These are phyloP conservation scores for Malus orientalis DNA, from an alignment of 306 rosid species.

Conservation along the genomic window DNA sequence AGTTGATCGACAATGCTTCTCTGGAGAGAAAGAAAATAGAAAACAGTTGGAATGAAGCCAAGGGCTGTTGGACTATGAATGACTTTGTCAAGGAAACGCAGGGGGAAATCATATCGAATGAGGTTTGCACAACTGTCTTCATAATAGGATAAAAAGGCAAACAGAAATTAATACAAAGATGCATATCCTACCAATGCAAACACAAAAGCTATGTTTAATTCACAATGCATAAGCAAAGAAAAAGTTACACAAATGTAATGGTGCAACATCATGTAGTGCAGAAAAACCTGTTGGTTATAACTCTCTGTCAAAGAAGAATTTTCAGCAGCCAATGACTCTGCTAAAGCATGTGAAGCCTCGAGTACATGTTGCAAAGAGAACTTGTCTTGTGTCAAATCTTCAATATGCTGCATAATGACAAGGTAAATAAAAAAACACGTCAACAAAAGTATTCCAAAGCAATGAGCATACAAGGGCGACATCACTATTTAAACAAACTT, in stretches of 20 bases:
- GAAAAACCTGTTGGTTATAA: constrained; percentile 85
- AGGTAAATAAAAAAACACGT: background rate
- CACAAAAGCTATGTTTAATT: background rate
- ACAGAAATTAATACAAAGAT: background rate
- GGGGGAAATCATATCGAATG: background rate
- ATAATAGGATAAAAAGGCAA: background rate
- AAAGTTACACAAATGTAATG: constrained; percentile 2
- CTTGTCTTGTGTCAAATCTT: constrained; percentile 90
- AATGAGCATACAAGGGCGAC: background rate
- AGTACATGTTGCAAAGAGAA: constrained; percentile 87
- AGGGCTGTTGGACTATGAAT: background rate
- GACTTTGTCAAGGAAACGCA: background rate
- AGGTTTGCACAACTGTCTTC: background rate
- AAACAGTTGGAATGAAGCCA: constrained; percentile 1
- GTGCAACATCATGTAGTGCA: background rate
- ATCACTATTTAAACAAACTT: background rate
- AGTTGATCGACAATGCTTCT: constrained; percentile 75
- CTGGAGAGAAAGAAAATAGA: constrained; percentile 35
- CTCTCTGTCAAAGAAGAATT: constrained; percentile 88
- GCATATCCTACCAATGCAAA: background rate
- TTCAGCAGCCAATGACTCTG: constrained; percentile 90
- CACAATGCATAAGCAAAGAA: background rate
- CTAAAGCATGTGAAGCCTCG: constrained; percentile 66
- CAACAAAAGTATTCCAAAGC: background rate
- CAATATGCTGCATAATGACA: constrained; percentile 67